Percentiles rank a stretch among this genome's conserved stretches.
phyloP scores from a whole-genome alignment of 169 alveolate genomes.

The Ichthyophthirius multifiliis region DNA sequence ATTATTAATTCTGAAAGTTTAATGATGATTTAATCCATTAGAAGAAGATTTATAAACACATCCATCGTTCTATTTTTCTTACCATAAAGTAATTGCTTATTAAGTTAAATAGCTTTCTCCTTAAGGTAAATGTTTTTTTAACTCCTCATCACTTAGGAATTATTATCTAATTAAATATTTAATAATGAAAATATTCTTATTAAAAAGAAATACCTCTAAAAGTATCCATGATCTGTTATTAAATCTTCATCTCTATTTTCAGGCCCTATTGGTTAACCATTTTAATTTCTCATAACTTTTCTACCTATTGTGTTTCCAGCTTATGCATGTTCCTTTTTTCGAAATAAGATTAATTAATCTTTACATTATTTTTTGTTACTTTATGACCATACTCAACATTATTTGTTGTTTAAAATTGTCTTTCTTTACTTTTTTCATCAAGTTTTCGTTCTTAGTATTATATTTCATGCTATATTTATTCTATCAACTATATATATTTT shows the following conservation, averaged over 20 bases:
- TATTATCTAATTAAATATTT: not conserved
- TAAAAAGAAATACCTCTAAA: constrained; percentile 5
- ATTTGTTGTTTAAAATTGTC: constrained; percentile 49
- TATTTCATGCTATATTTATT: constrained; percentile 33
- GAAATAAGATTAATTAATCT: not conserved
- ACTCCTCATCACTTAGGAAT: constrained; percentile 12
- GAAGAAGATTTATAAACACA: constrained; percentile 34
- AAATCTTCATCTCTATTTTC: constrained; percentile 35
- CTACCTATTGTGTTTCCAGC: constrained; percentile 53
- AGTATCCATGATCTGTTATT: constrained; percentile 48
- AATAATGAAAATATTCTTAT: not conserved
- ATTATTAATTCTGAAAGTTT: not conserved
- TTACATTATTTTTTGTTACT: not conserved
- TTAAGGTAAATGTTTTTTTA: not conserved
- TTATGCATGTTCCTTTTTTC: constrained; percentile 26
- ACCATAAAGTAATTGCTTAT: constrained; percentile 7
- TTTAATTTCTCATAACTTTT: constrained; percentile 65
- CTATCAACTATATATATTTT: not conserved
- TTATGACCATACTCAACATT: constrained; percentile 23
- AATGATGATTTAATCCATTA: not conserved
- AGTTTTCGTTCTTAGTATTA: constrained; percentile 30
- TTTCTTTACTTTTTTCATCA: constrained; percentile 27
- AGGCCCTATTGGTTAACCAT: constrained; percentile 37
- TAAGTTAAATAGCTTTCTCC: constrained; percentile 12
- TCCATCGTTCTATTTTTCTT: constrained; percentile 18